Evolutionary conservation across 179 eudicot genomes (phyloP).

Genomic region (Silene coronaria): DNA sequence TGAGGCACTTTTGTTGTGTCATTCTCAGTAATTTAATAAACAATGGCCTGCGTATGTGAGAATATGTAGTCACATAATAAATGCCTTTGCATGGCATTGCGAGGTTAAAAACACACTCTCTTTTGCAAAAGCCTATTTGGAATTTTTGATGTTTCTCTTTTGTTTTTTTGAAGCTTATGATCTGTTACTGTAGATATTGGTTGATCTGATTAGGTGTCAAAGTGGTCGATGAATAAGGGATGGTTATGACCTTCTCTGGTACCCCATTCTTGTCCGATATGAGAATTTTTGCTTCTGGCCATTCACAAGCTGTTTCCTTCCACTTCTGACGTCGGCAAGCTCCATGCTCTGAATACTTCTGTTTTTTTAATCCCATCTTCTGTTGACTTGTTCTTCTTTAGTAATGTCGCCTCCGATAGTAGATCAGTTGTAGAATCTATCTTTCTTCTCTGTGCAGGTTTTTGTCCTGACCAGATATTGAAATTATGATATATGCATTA

Average conservation of each 20-base stretch:
- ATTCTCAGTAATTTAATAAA: not conserved
- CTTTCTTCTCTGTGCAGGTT: no score
- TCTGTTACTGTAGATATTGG: no score
- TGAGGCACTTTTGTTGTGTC: not conserved
- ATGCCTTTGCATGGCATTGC: not conserved
- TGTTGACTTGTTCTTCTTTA: no score
- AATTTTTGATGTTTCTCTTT: no score
- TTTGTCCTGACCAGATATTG: no score
- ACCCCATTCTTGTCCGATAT: not conserved
- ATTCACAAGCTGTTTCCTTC: slow-evolving; percentile 78
- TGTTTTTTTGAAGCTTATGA: no score
- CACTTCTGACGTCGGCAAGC: slow-evolving; percentile 85
- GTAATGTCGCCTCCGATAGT: no score
- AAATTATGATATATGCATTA: no score
- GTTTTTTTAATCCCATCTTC: not conserved
- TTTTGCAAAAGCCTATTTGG: no score
- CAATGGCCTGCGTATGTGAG: no score
- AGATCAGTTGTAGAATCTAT: no score
- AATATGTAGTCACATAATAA: not conserved
- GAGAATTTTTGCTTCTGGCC: slow-evolving; percentile 47
- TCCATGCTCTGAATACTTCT: slow-evolving; percentile 52
- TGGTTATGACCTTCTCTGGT: not conserved
- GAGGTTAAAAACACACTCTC: slow-evolving; percentile 57
- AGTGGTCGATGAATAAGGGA: not conserved
- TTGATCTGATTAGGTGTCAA: not conserved